These are phyloP conservation scores for Starmerella scarabaei DNA, from an alignment of 805 yeast species.

Conservation along the genomic window DNA sequence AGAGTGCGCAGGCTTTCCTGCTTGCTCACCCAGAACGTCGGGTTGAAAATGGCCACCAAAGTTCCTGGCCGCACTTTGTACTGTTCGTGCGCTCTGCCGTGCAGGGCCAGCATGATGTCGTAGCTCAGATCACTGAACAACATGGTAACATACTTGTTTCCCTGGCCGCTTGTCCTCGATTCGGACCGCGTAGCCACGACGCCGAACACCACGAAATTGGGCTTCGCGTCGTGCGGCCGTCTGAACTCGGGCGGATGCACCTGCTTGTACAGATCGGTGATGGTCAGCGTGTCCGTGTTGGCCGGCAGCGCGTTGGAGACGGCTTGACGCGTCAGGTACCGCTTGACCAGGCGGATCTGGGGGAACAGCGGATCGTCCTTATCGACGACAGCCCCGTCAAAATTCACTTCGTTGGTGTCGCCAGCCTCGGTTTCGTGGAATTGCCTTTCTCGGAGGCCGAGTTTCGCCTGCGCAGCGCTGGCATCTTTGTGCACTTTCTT, in stretches of 20 bases:
- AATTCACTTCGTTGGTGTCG: not conserved
- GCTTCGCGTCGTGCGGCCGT: constrained; percentile 43
- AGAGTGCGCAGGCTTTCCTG: constrained; percentile 18
- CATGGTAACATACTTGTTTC: constrained; percentile 46
- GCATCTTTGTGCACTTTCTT: not conserved
- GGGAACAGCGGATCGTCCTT: constrained; percentile 12
- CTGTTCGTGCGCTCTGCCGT: constrained; percentile 53
- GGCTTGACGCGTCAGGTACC: constrained; percentile 10
- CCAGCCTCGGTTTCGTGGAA: not conserved
- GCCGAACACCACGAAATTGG: constrained; percentile 76
- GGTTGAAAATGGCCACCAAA: constrained; percentile 61
- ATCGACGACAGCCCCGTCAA: constrained; percentile 2
- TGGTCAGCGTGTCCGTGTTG: constrained; percentile 8
- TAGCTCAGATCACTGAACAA: constrained; percentile 56
- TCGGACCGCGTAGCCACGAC: constrained; percentile 46
- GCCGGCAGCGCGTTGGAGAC: constrained; percentile 8
- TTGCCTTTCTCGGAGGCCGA: not conserved
- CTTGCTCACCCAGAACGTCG: constrained; percentile 35
- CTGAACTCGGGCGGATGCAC: constrained; percentile 54
- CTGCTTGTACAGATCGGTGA: constrained; percentile 26
- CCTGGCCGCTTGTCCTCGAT: constrained; percentile 30
- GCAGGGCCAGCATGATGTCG: constrained; percentile 47
- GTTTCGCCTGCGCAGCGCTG: not conserved
- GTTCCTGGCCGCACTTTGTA: constrained; percentile 65
- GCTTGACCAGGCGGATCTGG: constrained; percentile 12